Conservation (phyloP, 305 asterid species). For the Galium porrigens region DNA sequence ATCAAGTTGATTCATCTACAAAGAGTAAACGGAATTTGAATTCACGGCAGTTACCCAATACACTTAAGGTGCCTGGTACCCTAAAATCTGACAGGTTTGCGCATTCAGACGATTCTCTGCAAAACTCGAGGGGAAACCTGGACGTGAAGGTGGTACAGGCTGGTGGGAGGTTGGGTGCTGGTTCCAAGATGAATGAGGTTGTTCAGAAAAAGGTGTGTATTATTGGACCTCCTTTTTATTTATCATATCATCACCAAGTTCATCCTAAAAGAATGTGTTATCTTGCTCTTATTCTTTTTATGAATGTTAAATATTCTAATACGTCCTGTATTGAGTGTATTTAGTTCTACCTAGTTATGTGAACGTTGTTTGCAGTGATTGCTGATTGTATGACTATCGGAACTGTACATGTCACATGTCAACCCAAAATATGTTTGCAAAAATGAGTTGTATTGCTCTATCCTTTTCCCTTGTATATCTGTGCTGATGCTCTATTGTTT, state of each 20-base stretch:
- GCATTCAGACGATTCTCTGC: slow-evolving; percentile 43
- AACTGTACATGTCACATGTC: background rate
- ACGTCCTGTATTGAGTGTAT: background rate
- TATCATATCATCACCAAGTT: background rate
- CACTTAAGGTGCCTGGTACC: slow-evolving; percentile 34
- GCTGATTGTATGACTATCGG: background rate
- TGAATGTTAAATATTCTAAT: background rate
- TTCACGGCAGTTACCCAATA: slow-evolving; percentile 31
- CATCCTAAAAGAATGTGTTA: background rate
- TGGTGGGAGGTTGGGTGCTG: slow-evolving; percentile 39
- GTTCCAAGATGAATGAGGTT: slow-evolving; percentile 58
- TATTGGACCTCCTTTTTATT: background rate
- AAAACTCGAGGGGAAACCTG: slow-evolving; percentile 39
- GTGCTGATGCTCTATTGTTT: slow-evolving; percentile 20
- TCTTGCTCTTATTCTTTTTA: background rate
- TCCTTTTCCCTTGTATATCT: background rate
- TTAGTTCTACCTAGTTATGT: background rate
- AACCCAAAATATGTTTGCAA: background rate
- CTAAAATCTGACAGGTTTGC: slow-evolving; percentile 45
- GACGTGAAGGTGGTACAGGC: slow-evolving; percentile 37
- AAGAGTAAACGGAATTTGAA: slow-evolving; percentile 47
- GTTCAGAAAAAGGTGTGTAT: slow-evolving; percentile 62
- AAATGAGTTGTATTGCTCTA: background rate
- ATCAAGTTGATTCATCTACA: slow-evolving; percentile 35
- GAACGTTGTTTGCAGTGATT: background rate